Percentiles rank a stretch among this genome's conserved stretches.
These are phyloP conservation scores for Pyricularia sp. DNA, from an alignment of 2,329 filamentous ascomycete species.

Conservation along the genomic window DNA sequence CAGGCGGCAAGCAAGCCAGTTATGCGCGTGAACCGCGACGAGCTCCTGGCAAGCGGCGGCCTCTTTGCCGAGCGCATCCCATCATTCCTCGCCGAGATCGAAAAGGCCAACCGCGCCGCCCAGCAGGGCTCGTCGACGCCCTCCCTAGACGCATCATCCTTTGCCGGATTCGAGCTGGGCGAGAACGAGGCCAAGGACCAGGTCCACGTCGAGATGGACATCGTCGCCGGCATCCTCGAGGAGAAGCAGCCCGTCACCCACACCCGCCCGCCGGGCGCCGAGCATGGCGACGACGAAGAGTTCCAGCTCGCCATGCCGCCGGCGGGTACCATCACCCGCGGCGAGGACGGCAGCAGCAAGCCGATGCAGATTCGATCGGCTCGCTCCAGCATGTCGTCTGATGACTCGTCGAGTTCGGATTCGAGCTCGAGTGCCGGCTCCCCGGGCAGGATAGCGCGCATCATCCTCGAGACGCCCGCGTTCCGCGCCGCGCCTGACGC, in stretches of 20 bases:
- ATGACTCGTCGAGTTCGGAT: not conserved
- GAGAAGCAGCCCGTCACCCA: slow-evolving; percentile 5
- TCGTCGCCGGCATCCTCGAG: slow-evolving; percentile 13
- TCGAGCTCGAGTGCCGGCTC: not conserved
- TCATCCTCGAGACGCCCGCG: not conserved
- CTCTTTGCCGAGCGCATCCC: slow-evolving; percentile 11
- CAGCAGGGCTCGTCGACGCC: slow-evolving; percentile 5
- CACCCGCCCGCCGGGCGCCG: not conserved
- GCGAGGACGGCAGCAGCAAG: not conserved
- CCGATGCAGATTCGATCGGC: not conserved
- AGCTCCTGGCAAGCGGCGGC: slow-evolving; percentile 12
- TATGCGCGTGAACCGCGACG: slow-evolving; percentile 13
- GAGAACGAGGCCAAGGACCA: slow-evolving; percentile 11
- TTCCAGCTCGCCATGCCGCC: slow-evolving; percentile 5
- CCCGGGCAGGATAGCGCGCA: not conserved
- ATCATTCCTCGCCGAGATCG: slow-evolving; percentile 16
- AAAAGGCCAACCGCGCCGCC: not conserved
- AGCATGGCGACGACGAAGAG: not conserved
- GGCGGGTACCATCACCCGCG: not conserved
- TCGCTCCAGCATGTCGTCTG: not conserved
- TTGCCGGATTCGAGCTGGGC: slow-evolving; percentile 12
- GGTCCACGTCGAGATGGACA: slow-evolving; percentile 15
- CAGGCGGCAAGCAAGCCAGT: slow-evolving; percentile 10
- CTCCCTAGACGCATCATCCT: not conserved
- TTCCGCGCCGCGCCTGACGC: not conserved